These are phyloP conservation scores for Thelonectria blattea DNA, from an alignment of 2,329 filamentous ascomycete species.

Conservation along the genomic window DNA sequence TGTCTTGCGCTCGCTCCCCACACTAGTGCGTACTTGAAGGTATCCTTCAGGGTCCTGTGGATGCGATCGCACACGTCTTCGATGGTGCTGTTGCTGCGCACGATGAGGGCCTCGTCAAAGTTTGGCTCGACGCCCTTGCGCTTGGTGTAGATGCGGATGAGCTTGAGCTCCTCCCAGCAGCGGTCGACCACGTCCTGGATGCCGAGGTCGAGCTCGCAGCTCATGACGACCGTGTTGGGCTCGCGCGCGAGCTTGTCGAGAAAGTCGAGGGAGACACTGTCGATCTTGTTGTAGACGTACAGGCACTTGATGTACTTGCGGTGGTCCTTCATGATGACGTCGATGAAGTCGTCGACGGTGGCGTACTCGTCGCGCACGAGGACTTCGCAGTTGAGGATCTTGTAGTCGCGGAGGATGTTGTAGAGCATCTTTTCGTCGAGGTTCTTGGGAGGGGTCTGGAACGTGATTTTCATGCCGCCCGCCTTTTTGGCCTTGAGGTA, in stretches of 20 bases:
- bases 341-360: constrained; percentile 97
- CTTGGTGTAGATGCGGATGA: constrained; percentile 97
- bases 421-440: constrained; percentile 98
- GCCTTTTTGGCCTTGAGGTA: constrained; percentile 96
- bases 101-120: constrained; percentile 91
- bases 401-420: constrained; percentile 98
- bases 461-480: constrained; percentile 98
- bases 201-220: constrained; percentile 92
- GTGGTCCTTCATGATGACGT: constrained; percentile 99
- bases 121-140: constrained; percentile 89
- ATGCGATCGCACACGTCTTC: constrained; percentile 98
- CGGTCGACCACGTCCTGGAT: constrained; percentile 92
- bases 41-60: constrained; percentile 93
- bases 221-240: constrained; percentile 95
- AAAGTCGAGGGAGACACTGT: constrained; percentile 91
- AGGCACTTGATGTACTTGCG: constrained; percentile 94
- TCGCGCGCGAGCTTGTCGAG: constrained; percentile 91
- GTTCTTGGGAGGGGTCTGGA: constrained; percentile 84
- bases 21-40: constrained; percentile 97
- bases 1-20: constrained; percentile 98
- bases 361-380: constrained; percentile 93
- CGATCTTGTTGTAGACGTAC: constrained; percentile 99
- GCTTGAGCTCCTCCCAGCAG: constrained; percentile 89
- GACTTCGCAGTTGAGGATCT: constrained; percentile 97
- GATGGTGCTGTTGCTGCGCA: constrained; percentile 84